Base-by-base conservation (phyloP, 2,329 filamentous ascomycete genomes). In the Fusarium abutilonis region DNA sequence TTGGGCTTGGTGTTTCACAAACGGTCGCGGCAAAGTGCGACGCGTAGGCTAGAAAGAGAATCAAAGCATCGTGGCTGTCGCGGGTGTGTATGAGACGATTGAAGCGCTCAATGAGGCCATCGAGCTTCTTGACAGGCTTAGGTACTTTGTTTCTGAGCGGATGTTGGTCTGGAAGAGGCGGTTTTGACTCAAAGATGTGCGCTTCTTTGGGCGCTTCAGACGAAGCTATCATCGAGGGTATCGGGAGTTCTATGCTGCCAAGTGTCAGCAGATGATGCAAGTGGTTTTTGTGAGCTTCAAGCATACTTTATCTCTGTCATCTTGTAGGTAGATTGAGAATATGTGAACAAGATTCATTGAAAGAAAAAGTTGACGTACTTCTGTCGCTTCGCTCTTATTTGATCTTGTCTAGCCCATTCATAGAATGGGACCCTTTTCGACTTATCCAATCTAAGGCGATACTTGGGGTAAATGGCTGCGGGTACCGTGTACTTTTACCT, bases 1-100 rank as follows among this genome's bases (percentile, higher is more conserved):
- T 28, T 1, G 63, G 38, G 9, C n/a, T 4, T 10, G 63, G 55
- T 1, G 54, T 51, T 17, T 66, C 63, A 0, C 66, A 43, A 6
- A 28, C 38, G 3, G 54, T 48, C 2, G 63, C 63, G 2, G 45
- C 17, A 11, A 66, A 55, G 15, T 66, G 63, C 31, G 54, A 9
- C 2, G 63, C 49, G 13, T 56, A 66, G 6, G 63, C 59, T 6
- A 63, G 19, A 15, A 66, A 66, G 3, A 66, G 50, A 1, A 66
- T 54, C 3, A 63, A 13, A 9, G 31, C 11, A 32, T 66, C 63
- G 10, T 63, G 53, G 15, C 41, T 58, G 8, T 66, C 63, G 32
- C 63, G 63, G 4, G 53, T 66, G 31, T 56, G 58, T 15, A 66
- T 34, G 4, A 64, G 21, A 13, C 52, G 53, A n/a, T 50, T 56